Base-by-base conservation (phyloP, 2,329 filamentous ascomycete species). In the Neophaeococcomyces mojaviensis region DNA sequence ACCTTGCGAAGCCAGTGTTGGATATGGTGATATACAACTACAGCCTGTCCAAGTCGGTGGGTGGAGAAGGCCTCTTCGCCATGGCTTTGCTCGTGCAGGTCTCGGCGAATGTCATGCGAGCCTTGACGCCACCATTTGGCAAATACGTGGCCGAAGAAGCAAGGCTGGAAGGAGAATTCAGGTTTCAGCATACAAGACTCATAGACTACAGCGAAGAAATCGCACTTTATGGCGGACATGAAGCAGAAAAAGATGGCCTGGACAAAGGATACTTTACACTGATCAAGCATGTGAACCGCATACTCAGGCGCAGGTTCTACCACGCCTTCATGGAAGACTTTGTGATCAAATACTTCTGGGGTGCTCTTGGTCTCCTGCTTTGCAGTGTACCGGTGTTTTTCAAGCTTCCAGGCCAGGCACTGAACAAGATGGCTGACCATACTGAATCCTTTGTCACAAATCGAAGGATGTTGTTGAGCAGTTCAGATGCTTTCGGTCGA, bases 241-340 rank as follows among this genome's bases (percentile, higher is more conserved):
- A 90, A 58, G 88, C 86, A 9, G 92, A 98, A 66, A 97, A 97
- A 64, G 88, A 97, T 63, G 94, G 86, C 0, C 73, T 98, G 44
- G 92, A 98, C 67, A 97, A 97, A 69, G 90, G 92, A 13, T 98
- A 98, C 67, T 98, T 98, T 62, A 98, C 92, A 2, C 75, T 98
- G 31, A 98, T 98, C 71, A 97, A 96, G 68, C 92, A 98, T 67
- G 90, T 98, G 62, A 98, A 98, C 66, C 83, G 94, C 60, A 96
- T 97, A 54, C 69, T 98, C 51, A 78, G 89, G 32, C 77, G 87
- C 51, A 80, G 92, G 39, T 86, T 98, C 64, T 97, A 97, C 65
- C 90, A 98, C 64, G 90, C 89, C n/a, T 84, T 98, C 59, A 96
- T 97, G 90, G 92, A 98, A 64, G 92, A 98, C 65, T 98, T 96